A percentile compares a stretch with the other conserved stretches of the same genome.
These are phyloP conservation scores for Camelina hispida DNA, from an alignment of 345 rosid species.

Conservation along the genomic window DNA sequence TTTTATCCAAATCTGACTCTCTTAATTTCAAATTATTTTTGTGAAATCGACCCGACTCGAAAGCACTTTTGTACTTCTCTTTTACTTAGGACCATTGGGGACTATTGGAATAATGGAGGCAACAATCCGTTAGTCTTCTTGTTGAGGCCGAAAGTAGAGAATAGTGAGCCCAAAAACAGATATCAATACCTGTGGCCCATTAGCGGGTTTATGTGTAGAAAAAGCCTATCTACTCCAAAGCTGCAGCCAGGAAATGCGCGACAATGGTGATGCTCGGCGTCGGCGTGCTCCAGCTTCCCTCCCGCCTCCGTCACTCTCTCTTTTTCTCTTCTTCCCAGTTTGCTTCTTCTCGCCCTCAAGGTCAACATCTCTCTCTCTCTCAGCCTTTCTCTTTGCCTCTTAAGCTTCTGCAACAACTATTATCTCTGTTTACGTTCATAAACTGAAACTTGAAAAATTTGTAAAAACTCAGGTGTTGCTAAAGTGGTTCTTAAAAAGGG, in stretches of 20 bases:
- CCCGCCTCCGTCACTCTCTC: constrained; percentile 46
- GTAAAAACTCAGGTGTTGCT: constrained; percentile 54
- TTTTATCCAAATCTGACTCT: no score
- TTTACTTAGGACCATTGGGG: no score
- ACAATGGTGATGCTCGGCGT: constrained; percentile 38
- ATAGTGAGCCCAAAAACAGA: constrained; percentile 1
- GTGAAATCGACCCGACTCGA: no score
- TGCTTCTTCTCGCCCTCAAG: constrained; percentile 57
- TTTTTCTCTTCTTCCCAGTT: constrained; percentile 52
- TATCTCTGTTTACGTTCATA: background rate
- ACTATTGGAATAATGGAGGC: no score
- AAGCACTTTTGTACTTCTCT: no score
- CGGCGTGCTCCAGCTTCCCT: constrained; percentile 48
- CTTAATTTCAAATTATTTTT: no score
- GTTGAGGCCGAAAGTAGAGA: no score
- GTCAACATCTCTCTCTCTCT: constrained; percentile 50
- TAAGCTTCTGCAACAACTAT: background rate
- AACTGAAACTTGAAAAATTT: background rate
- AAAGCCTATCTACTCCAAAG: constrained; percentile 29
- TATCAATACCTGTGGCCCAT: constrained; percentile 23
- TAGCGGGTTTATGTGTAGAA: background rate
- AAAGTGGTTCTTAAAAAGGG: constrained; percentile 95
- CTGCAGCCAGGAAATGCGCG: constrained; percentile 24
- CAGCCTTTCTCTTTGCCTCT: background rate
- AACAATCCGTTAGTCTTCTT: no score